Base-by-base conservation (phyloP, 805 yeast species). In the Barnettozyma botsteinii region DNA sequence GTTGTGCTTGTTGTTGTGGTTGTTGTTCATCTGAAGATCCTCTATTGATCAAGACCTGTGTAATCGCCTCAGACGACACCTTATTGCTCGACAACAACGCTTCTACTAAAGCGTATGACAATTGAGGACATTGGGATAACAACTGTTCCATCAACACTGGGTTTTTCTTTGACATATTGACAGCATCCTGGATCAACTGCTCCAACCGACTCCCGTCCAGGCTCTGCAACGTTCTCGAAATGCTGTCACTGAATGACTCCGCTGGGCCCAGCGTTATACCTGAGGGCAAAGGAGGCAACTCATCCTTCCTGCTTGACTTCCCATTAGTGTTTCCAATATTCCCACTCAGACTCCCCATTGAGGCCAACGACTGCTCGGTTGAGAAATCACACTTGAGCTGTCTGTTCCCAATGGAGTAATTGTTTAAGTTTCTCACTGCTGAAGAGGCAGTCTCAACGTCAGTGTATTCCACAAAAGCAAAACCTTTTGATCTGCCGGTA, bases 401-500 rank as follows among this genome's bases (percentile, higher is more conserved):
- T 47, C 96, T 65, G 33, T 73, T 73, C 1, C 95, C 95, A 41
- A 86, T 75, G 31, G 74, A 71, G 61, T 81, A 82, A 48, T 85
- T 83, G 60, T 85, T 85, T 47, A 91, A 65, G 62, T 91, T 91
- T 46, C 97, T 68, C 21, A 88, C 95, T 0, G 98, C 97, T 15
- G 91, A 79, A 2, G 85, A 78, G 5, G 96, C 96, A 0, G 96
- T 84, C 51, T 85, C 95, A 11, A 75, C 66, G 58, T 91, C 71
- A 41, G 43, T 74, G 58, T 84, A 91, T 52, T 84, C 89, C 14
- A 91, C 81, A 53, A 85, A 85, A 5, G 95, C 95, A 55, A 79
- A 85, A 3, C 97, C 97, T 60, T 83, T 87, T 8, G 96, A 85
- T 55, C 79, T 81, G 2, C 97, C 97, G 0, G 96, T 88, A 40